Conservation (phyloP, 73 alveolate genomes). For the Blepharisma stoltei region DNA sequence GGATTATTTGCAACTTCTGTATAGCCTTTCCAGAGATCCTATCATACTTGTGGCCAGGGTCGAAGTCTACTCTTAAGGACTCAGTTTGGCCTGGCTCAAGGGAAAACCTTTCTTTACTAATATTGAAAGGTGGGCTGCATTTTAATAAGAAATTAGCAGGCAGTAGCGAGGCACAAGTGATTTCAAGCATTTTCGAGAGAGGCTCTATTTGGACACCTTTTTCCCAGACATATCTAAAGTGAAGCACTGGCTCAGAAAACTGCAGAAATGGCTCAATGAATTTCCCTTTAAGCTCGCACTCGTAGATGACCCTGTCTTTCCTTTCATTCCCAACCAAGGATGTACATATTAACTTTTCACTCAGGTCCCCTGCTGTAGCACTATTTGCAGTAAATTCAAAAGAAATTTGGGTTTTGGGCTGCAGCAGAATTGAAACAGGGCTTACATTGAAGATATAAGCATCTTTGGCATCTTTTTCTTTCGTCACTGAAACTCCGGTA, state of each 20-base stretch:
- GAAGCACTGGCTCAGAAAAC: conserved; percentile 90
- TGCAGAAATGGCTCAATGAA: conserved; percentile 95
- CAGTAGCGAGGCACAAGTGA: conserved; percentile 56
- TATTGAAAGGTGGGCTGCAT: conserved; percentile 78
- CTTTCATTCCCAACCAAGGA: conserved; percentile 95
- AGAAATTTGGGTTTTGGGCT: conserved; percentile 43
- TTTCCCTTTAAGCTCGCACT: conserved; percentile 90
- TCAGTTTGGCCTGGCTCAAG: conserved; percentile 88
- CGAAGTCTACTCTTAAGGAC: conserved; percentile 92
- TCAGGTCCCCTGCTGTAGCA: conserved; percentile 74
- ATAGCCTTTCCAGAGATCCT: conserved; percentile 89
- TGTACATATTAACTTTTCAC: conserved; percentile 86
- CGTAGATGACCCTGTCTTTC: conserved; percentile 91
- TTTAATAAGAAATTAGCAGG: conserved; percentile 79
- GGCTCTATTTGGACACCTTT: conserved; percentile 93
- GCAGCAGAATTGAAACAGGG: conserved; percentile 31
- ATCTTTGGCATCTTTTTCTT: conserved; percentile 23
- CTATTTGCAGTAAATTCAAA: conserved; percentile 51
- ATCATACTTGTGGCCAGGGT: conserved; percentile 97
- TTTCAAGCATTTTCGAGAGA: conserved; percentile 68
- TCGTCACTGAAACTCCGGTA: conserved; percentile 3
- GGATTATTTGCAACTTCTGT: conserved; percentile 92
- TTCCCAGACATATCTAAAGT: conserved; percentile 94
- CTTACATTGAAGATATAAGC: conserved; percentile 28
- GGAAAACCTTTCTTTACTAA: conserved; percentile 70